Evolutionary conservation across 768 basidiomycete species (phyloP).

Genomic region (Calvatia gigantea): DNA sequence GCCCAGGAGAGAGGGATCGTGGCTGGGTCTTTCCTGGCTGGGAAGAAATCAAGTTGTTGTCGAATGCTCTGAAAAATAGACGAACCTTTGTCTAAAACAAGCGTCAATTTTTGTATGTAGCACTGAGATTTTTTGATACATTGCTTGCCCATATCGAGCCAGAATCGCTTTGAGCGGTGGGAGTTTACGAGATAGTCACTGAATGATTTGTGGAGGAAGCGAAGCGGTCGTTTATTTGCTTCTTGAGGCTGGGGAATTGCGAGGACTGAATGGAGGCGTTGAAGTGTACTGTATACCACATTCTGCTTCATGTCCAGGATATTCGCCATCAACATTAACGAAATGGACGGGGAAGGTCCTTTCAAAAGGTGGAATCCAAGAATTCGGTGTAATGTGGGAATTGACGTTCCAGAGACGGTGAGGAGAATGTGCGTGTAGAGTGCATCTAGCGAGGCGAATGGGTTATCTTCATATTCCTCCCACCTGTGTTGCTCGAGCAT

Average conservation of each 20-base stretch:
- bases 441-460: neutral
- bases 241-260: neutral
- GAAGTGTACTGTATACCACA: neutral
- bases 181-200: neutral
- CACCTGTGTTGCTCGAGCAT: neutral
- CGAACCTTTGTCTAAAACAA: neutral
- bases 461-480: neutral
- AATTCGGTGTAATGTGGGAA: neutral
- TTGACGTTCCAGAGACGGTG: neutral
- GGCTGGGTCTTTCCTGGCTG: neutral
- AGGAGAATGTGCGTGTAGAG: neutral
- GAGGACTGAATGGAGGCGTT: neutral
- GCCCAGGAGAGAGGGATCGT: neutral
- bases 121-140: neutral
- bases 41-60: no score
- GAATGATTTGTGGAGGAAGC: neutral
- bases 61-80: neutral
- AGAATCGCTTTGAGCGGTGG: neutral
- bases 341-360: neutral
- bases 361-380: neutral
- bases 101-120: neutral
- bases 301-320: neutral
- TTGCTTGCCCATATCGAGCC: neutral
- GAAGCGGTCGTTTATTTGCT: neutral
- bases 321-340: neutral